Conservation (phyloP, 2,329 filamentous ascomycete species). For the Nemania sp. region DNA sequence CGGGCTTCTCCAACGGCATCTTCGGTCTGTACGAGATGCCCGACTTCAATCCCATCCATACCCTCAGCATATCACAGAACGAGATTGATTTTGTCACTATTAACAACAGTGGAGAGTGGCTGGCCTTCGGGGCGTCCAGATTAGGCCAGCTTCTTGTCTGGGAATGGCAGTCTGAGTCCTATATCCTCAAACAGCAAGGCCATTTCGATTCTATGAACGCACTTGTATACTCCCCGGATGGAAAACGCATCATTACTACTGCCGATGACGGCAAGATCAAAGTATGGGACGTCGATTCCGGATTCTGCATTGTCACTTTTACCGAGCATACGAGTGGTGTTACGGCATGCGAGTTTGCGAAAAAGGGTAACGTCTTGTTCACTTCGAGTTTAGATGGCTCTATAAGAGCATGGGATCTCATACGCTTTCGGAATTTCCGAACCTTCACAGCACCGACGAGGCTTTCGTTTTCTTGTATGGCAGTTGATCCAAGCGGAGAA, state of each 20-base stretch:
- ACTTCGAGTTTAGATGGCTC: slow-evolving; percentile 95
- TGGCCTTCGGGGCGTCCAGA: slow-evolving; percentile 94
- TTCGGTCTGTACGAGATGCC: slow-evolving; percentile 96
- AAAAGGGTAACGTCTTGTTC: slow-evolving; percentile 93
- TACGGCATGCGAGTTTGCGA: slow-evolving; percentile 92
- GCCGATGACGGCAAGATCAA: slow-evolving; percentile 98
- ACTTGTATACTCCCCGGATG: slow-evolving; percentile 89
- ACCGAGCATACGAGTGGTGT: slow-evolving; percentile 95
- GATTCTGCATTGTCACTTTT: slow-evolving; percentile 97
- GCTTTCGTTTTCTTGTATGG: slow-evolving; percentile 89
- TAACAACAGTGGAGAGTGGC: slow-evolving; percentile 93
- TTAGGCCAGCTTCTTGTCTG: slow-evolving; percentile 95
- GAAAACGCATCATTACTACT: slow-evolving; percentile 87
- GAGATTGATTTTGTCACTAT: slow-evolving; percentile 94
- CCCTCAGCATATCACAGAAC: slow-evolving; percentile 89
- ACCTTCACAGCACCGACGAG: slow-evolving; percentile 94
- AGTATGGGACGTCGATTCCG: slow-evolving; percentile 94
- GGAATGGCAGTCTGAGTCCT: slow-evolving; percentile 99
- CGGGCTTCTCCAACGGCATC: slow-evolving; percentile 90
- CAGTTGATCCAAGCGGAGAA: slow-evolving; percentile 96
- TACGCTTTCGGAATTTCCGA: slow-evolving; percentile 94
- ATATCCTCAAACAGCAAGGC: slow-evolving; percentile 96
- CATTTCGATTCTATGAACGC: slow-evolving; percentile 97
- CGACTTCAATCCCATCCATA: slow-evolving; percentile 94
- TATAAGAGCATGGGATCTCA: slow-evolving; percentile 91